Conservation (phyloP, 805 yeast species). For the Candida krabiensis region DNA sequence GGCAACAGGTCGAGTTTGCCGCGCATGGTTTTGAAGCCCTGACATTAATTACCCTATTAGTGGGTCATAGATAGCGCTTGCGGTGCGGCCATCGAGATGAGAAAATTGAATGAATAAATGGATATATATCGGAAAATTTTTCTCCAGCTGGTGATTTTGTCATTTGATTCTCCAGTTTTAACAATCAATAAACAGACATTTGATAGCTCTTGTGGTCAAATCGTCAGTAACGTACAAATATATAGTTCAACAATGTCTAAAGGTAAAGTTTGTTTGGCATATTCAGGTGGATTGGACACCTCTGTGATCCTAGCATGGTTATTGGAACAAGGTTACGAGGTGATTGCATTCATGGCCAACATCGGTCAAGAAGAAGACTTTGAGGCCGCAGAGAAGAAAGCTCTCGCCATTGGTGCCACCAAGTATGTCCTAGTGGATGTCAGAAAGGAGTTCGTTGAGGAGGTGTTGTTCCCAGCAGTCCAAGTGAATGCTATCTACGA, state of each 20-base stretch:
- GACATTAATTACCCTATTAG: too few relatives aligned
- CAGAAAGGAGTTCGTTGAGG: constrained; percentile 91
- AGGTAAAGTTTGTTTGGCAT: constrained; percentile 98
- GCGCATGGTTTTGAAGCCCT: constrained; percentile 16
- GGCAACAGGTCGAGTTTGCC: constrained; percentile 14
- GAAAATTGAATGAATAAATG: too few relatives aligned
- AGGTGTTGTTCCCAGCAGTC: constrained; percentile 93
- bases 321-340: constrained; percentile 96
- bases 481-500: constrained; percentile 98
- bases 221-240: too few relatives aligned
- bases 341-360: constrained; percentile 96
- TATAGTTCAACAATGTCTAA: constrained; percentile 85
- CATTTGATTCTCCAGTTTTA: too few relatives aligned
- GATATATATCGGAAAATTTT: too few relatives aligned
- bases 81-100: too few relatives aligned
- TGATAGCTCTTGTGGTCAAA: too few relatives aligned
- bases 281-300: constrained; percentile 99
- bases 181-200: too few relatives aligned
- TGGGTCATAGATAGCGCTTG: too few relatives aligned
- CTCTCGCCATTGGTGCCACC: constrained; percentile 94
- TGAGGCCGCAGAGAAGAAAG: constrained; percentile 94
- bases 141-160: too few relatives aligned
- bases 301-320: constrained; percentile 98
- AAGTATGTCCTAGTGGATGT: constrained; percentile 94
- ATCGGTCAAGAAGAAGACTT: constrained; percentile 99